A percentile compares a stretch with the other conserved stretches of the same genome.
phyloP scores from a whole-genome alignment of 495 filamentous ascomycete genomes.

The Xylaria longipes region DNA sequence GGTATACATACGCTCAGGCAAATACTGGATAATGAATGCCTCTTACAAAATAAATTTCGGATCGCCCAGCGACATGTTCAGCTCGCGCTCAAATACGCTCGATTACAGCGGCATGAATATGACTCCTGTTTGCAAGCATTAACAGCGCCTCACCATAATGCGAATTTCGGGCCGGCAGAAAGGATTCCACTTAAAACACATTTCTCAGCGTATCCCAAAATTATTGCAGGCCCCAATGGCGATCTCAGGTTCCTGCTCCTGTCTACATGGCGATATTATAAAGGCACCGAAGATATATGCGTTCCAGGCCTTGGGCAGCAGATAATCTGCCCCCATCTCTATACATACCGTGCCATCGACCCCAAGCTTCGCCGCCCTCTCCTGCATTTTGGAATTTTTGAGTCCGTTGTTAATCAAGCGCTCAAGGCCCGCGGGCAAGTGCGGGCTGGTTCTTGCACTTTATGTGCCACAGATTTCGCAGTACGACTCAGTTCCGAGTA shows the following conservation, averaged over 20 bases:
- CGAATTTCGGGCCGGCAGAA: background rate
- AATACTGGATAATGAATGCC: no score
- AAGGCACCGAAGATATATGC: background rate
- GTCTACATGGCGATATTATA: slow-evolving; percentile 9
- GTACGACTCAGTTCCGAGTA: background rate
- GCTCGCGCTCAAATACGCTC: slow-evolving; percentile 8
- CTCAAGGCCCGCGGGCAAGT: background rate
- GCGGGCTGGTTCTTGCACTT: background rate
- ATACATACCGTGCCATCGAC: background rate
- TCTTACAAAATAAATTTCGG: background rate
- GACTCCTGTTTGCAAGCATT: background rate
- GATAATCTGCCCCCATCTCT: slow-evolving; percentile 2
- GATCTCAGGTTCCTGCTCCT: slow-evolving; percentile 10
- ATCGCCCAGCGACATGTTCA: slow-evolving; percentile 5
- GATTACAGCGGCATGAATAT: background rate
- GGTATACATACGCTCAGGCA: no score
- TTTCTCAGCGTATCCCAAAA: slow-evolving; percentile 3
- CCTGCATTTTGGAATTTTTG: no score
- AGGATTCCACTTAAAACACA: background rate
- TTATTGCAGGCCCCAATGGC: background rate
- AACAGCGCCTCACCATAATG: background rate
- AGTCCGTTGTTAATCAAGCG: background rate
- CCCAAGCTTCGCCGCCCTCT: no score
- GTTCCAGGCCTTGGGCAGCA: background rate
- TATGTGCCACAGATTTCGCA: slow-evolving; percentile 8